Base-by-base conservation (phyloP, 140 eudicot species). In the Erigeron philadelphicus region DNA sequence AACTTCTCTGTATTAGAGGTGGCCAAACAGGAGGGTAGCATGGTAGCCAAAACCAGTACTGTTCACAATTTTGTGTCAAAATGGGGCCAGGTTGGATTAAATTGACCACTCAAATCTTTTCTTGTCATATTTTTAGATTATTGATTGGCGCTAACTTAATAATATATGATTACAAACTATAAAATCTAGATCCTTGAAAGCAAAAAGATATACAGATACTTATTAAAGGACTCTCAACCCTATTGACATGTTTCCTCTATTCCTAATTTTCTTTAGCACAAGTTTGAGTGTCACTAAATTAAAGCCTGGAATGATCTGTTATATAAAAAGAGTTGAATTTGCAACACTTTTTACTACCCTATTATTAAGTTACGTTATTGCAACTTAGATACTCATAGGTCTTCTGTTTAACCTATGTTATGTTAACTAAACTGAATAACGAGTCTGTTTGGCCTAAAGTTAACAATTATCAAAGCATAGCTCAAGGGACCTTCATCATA, bases 401-500 rank as follows among this genome's bases (percentile, higher is more conserved):
- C 76, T 60, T 38, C 21, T 8, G 60, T 54, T 4, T 0, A 31
- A 31, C 4, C 4, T 7, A 52, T 49, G 16, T 68, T n/a, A n/a
- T n/a, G 0, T 13, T 53, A 9, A 11, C 17, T 13, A 38, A 41
- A 8, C 12, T 69, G n/a, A 55, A 41, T 67, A 57, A 15, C 40
- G 8, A 13, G 59, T 31, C 7, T n/a, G 47, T 35, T 61, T 38
- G 70, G 47, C 70, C 42, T 18, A 64, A 44, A 43, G 38, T 64
- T 42, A 64, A 9, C 21, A 64, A 64, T 64, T 64, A n/a, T 31
- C 43, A 49, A 45, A 43, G 13, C 43, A 40, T 35, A 18, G 41
- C 13, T 11, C 4, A 16, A 25, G 11, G 12, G 17, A 42, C 41
- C 35, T 21, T 2, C 5, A 8, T 2, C 5, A 8, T 59, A 59